These are phyloP conservation scores for Fennellomyces sp. DNA, from an alignment of 371 early-diverging fungal genomes.

Conservation along the genomic window DNA sequence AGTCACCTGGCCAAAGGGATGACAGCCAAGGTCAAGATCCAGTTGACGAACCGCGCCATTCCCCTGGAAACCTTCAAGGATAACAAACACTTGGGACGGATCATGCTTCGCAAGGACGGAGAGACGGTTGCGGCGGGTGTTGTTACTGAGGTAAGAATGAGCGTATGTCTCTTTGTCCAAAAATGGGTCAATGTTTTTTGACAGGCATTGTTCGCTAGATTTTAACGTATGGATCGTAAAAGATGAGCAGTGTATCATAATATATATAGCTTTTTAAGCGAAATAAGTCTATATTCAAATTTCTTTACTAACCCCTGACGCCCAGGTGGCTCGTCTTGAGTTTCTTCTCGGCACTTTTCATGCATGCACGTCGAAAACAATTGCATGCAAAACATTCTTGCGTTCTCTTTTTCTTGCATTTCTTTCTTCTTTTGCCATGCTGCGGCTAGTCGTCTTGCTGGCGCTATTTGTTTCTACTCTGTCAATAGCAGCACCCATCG, in stretches of 20 bases:
- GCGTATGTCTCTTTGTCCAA: background rate
- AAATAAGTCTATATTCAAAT: background rate
- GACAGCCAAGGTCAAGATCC: slow-evolving; percentile 86
- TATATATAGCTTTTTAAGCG: background rate
- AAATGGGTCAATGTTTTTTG: background rate
- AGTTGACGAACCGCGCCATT: slow-evolving; percentile 66
- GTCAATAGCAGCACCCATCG: background rate
- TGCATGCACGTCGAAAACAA: background rate
- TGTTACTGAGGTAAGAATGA: slow-evolving; percentile 58
- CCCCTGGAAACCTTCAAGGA: slow-evolving; percentile 86
- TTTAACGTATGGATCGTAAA: slow-evolving; percentile 47
- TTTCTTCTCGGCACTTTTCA: too few species aligned
- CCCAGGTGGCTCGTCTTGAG: background rate
- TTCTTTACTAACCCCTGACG: background rate
- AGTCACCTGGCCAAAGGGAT: slow-evolving; percentile 77
- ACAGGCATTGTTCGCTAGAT: slow-evolving; percentile 28
- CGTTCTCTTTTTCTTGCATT: slow-evolving; percentile 2
- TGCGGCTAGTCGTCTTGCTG: background rate
- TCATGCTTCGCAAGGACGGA: slow-evolving; percentile 85
- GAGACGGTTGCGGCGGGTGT: slow-evolving; percentile 94
- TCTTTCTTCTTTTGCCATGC: background rate
- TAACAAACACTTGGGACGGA: slow-evolving; percentile 86
- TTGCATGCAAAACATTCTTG: background rate
- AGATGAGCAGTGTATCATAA: background rate
- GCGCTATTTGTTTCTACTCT: background rate